Evolutionary conservation across 116 monocot species (phyloP).

Genomic region (Zostera marina): DNA sequence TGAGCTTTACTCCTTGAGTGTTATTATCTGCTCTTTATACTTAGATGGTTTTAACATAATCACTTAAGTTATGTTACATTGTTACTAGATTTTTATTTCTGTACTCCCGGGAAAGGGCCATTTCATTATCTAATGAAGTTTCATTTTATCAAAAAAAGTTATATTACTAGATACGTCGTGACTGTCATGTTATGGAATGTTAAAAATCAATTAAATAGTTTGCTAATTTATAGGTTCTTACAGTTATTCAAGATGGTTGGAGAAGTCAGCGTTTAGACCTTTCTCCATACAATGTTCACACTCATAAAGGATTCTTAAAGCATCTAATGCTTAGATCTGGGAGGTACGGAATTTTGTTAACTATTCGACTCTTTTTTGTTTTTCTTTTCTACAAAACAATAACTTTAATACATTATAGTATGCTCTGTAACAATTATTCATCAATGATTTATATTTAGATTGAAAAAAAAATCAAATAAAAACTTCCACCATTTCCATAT

Average conservation of each 20-base stretch:
- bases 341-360: conserved; percentile 23
- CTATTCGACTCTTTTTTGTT: not conserved
- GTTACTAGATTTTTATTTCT: no score
- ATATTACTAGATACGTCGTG: not conserved
- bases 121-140: no score
- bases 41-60: no score
- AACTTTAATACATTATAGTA: not conserved
- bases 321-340: conserved; percentile 94
- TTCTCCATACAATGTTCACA: conserved; percentile 68
- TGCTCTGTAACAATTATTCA: not conserved
- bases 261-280: conserved; percentile 43
- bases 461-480: not conserved
- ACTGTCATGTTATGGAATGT: not conserved
- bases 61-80: no score
- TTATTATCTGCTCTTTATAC: no score
- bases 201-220: conserved; percentile 1
- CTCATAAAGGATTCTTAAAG: conserved; percentile 79
- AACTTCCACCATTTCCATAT: not conserved
- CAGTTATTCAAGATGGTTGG: conserved; percentile 84
- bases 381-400: not conserved
- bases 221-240: conserved; percentile 88
- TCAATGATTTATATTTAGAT: not conserved
- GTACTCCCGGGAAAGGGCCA: no score
- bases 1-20: no score
- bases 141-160: no score